These are phyloP conservation scores for Iberis pinnata DNA, from an alignment of 345 rosid species.

Conservation along the genomic window DNA sequence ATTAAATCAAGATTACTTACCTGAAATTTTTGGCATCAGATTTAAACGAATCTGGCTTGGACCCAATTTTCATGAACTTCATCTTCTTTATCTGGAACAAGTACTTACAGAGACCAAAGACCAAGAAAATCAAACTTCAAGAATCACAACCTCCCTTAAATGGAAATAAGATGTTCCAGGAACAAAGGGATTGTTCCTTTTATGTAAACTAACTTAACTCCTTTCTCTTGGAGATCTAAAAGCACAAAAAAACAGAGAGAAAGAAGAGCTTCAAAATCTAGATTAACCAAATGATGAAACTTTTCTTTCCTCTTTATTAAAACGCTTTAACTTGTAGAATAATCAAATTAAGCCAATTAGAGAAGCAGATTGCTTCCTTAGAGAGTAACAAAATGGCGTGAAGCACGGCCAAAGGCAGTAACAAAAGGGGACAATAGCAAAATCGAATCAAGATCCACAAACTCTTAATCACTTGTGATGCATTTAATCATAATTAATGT, in stretches of 20 bases:
- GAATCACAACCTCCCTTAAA: constrained; percentile 32
- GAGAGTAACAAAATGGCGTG: constrained; percentile 23
- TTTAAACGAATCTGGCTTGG: constrained; percentile 70
- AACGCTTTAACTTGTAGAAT: constrained; percentile 15
- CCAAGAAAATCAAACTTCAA: constrained; percentile 7
- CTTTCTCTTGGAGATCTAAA: constrained; percentile 41
- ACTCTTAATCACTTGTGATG: constrained; percentile 23
- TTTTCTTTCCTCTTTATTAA: constrained; percentile 19
- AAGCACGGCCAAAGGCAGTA: constrained; percentile 19
- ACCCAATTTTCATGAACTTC: constrained; percentile 97
- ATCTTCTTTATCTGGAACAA: constrained; percentile 34
- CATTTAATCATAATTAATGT: constrained; percentile 9
- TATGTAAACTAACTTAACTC: constrained; percentile 37
- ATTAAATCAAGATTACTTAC: not conserved
- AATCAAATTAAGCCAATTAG: constrained; percentile 18
- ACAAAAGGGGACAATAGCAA: constrained; percentile 33
- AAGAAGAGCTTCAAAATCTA: constrained; percentile 25
- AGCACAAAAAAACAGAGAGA: constrained; percentile 37
- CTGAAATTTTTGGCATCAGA: constrained; percentile 33
- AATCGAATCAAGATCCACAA: constrained; percentile 33
- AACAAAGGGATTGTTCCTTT: constrained; percentile 39
- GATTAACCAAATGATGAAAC: constrained; percentile 13
- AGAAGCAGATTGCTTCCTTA: constrained; percentile 25
- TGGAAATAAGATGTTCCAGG: constrained; percentile 37
- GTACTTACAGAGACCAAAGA: not conserved